Evolutionary conservation across 2,329 filamentous ascomycete genomes (phyloP), one percentile per base, ranked within the genome.

Genomic region (Clonostachys sp.): DNA sequence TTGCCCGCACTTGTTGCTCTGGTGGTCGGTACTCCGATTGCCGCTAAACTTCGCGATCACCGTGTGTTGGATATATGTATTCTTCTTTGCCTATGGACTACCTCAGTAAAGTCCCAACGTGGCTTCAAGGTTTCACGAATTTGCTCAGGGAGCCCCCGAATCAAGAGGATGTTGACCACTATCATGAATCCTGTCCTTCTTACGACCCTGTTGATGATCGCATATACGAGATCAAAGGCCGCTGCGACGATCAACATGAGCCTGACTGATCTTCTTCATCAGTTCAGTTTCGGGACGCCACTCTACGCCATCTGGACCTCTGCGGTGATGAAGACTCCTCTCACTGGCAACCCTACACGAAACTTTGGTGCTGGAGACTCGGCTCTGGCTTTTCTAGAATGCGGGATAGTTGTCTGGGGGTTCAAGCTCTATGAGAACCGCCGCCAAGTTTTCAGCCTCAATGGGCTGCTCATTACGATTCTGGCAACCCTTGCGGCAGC

Each of bases 361-460:
- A 67, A 64, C 61, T 68, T 71, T 45, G 73, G 73, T 3, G 74
- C 75, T 0, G 75, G 75, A 9, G 75, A 78, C 50, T 57, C 70
- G 5, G 75, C 75, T 0, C 62, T 71, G 2, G 71, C 73, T 0
- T 57, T 78, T 4, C 71, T 79, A 4, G 72, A 78, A 54, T 68
- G 71, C 5, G 75, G 75, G 12, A 75, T 79, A 20, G 64, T 78
- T 4, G 64, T 70, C 5, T 79, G 75, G 75, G 75, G 75, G 1
- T 70, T 79, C 52, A 79, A 78, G 58, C 63, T 79, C 5, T 76
- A 71, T 53, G 73, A 77, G 51, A 76, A 72, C 57, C 72, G 74
- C 5, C 51, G 53, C 3, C 72, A 74, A 44, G 62, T 79, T 2
- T 64, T 73, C 42, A 75, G 71, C 18, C 53, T 63, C 2, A 66